Percentiles rank a stretch among this genome's conserved stretches.
Evolutionary conservation across 768 basidiomycete genomes (phyloP).

Genomic region (Nevesoporus exiguus): DNA sequence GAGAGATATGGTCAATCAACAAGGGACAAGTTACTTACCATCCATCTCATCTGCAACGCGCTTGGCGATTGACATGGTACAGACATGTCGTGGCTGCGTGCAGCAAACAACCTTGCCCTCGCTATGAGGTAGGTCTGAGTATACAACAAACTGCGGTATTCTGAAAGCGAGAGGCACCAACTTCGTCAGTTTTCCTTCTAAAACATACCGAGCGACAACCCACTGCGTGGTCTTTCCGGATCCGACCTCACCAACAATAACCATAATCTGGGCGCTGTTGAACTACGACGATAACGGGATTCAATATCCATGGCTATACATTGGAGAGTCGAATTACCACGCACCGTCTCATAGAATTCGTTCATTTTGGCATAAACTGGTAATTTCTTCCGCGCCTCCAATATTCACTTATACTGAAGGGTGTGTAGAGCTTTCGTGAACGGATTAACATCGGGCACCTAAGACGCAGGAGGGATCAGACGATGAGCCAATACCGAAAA

Average conservation of each 20-base stretch:
- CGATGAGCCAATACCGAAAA: background rate
- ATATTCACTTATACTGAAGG: too few relatives aligned
- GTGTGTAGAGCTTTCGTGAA: too few relatives aligned
- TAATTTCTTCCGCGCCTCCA: too few relatives aligned
- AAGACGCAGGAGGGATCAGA: too few relatives aligned
- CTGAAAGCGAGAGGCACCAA: conserved; percentile 40
- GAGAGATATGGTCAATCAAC: background rate
- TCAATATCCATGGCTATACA: too few relatives aligned
- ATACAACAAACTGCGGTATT: conserved; percentile 96
- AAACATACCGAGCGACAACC: conserved; percentile 30
- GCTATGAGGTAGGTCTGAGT: conserved; percentile 87
- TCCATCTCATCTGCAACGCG: conserved; percentile 99
- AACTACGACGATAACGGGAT: conserved; percentile 18
- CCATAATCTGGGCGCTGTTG: conserved; percentile 65
- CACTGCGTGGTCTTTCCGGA: conserved; percentile 95
- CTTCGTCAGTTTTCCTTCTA: conserved; percentile 18
- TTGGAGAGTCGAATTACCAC: too few relatives aligned
- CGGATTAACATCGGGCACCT: too few relatives aligned
- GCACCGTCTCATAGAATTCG: too few relatives aligned
- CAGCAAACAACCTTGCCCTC: conserved; percentile 91
- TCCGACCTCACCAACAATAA: conserved; percentile 92
- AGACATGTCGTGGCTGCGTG: conserved; percentile 94
- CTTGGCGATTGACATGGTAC: conserved; percentile 99
- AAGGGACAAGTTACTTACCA: conserved; percentile 47
- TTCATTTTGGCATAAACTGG: too few relatives aligned